phyloP scores from a whole-genome alignment of 805 yeast species.

The Saturnispora mendoncae region DNA sequence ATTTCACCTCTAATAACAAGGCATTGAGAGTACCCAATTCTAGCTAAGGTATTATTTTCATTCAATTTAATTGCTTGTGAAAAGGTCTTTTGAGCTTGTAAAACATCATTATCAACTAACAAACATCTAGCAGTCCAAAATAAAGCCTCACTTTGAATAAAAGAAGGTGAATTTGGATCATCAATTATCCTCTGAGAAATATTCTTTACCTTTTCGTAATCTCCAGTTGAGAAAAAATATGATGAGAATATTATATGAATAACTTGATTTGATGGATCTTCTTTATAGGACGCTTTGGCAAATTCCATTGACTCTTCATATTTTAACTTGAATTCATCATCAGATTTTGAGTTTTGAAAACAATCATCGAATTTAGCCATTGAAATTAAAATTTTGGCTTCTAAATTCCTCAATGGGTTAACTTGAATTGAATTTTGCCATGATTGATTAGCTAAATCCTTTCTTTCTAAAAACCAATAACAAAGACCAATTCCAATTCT shows the following conservation, averaged over 20 bases:
- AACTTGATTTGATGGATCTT: constrained; percentile 44
- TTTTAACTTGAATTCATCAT: constrained; percentile 49
- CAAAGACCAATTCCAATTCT: constrained; percentile 92
- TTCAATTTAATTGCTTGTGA: constrained; percentile 61
- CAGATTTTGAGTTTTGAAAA: constrained; percentile 45
- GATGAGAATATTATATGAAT: constrained; percentile 60
- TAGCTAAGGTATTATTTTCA: constrained; percentile 58
- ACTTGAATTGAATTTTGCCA: constrained; percentile 77
- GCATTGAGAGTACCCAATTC: constrained; percentile 79
- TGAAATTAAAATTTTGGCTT: constrained; percentile 58
- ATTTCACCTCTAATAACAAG: constrained; percentile 63
- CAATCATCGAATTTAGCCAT: constrained; percentile 61
- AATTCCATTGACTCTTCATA: constrained; percentile 54
- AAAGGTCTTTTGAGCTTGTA: constrained; percentile 64
- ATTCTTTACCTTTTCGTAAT: constrained; percentile 47
- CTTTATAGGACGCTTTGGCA: constrained; percentile 33
- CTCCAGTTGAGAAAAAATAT: constrained; percentile 61
- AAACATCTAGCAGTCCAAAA: constrained; percentile 84
- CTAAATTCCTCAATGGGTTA: constrained; percentile 41
- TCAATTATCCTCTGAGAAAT: constrained; percentile 45
- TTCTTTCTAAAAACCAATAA: constrained; percentile 80
- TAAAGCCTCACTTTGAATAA: constrained; percentile 49
- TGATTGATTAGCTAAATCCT: constrained; percentile 63
- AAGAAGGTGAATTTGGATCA: constrained; percentile 30
- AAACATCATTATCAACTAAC: constrained; percentile 50